Conservation (phyloP, 2,329 filamentous ascomycete genomes). For the Amauroascus verrucosus region DNA sequence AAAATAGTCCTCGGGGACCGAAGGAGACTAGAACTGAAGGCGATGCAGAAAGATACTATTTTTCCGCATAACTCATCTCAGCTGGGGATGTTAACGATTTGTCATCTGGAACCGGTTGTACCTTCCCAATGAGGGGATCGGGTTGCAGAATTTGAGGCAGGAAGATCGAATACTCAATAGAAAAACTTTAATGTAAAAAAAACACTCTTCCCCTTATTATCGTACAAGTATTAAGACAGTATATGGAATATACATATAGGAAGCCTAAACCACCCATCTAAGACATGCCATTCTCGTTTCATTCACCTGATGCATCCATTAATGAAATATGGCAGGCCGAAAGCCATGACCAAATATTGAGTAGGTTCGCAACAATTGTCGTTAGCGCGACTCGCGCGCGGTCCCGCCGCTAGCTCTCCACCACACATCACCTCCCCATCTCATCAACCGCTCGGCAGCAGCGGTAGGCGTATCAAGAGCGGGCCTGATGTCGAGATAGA, state of each 20-base stretch:
- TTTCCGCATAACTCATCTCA: too few relatives aligned
- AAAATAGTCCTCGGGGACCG: too few relatives aligned
- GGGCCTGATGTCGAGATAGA: conserved; percentile 88
- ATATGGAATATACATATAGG: background rate
- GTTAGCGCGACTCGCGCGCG: conserved; percentile 26
- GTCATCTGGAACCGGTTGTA: too few relatives aligned
- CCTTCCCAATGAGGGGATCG: too few relatives aligned
- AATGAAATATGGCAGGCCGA: too few relatives aligned
- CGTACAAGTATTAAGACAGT: background rate
- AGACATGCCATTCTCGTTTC: background rate
- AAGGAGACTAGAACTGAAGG: too few relatives aligned
- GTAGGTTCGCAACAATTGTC: too few relatives aligned
- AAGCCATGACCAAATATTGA: too few relatives aligned
- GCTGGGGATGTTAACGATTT: too few relatives aligned
- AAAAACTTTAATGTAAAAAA: background rate
- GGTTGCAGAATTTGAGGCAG: background rate
- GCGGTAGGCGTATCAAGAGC: conserved; percentile 71
- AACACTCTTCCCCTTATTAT: background rate
- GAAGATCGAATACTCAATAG: too few relatives aligned
- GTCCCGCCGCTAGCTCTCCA: conserved; percentile 72
- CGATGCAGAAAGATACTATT: too few relatives aligned
- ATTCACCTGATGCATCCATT: too few relatives aligned
- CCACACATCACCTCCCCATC: conserved; percentile 92
- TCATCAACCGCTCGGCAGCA: conserved; percentile 68
- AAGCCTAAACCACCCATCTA: background rate